Base-by-base conservation (phyloP, 768 basidiomycete genomes). In the Tylopilus felleus region DNA sequence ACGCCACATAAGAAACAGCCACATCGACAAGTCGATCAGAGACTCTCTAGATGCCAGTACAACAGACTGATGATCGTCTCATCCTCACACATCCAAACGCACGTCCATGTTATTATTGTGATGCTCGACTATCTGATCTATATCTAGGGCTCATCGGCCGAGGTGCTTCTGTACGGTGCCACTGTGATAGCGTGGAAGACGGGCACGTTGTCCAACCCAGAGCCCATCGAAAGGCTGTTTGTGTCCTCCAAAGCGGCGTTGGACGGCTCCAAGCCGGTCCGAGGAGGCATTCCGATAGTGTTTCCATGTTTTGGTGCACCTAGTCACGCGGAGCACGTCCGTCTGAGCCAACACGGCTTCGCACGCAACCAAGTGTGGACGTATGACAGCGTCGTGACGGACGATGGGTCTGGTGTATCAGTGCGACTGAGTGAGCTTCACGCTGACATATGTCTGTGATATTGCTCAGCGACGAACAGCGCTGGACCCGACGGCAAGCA, bases 281-380 rank as follows among this genome's bases (percentile, higher is more conserved):
- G 84, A 17, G 78, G 79, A 28, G 79, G 80, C 1, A 83, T 78
- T 43, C 81, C 72, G 38, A 69, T 85, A 35, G 85, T 91, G 40
- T 97, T 93, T 69, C 86, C 88, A 40, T 92, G 89, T 73, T 98
- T 98, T 64, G 95, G 96, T 4, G 77, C 90, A 0, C 91, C 96
- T 2, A 79, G 77, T 17, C 87, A 85, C 69, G 80, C 78, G 25
- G 89, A 85, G 46, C 90, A 94, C 68, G 60, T 68, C 21, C 80
- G 80, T 43, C 75, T 99, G 6, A 52, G 76, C 6, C 94, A 97
- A 70, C 97, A 98, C 69, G 97, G 97, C 0, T 98, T 96, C 66
- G 96, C 92, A 6, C 77, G 97, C 39, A 92, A 77, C 57, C 78
- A 82, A 35, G 67, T 64, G 28, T 98, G 97, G 97, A 71, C 73